Base-by-base conservation (phyloP, 495 filamentous ascomycete species). In the Parmelia sp. region DNA sequence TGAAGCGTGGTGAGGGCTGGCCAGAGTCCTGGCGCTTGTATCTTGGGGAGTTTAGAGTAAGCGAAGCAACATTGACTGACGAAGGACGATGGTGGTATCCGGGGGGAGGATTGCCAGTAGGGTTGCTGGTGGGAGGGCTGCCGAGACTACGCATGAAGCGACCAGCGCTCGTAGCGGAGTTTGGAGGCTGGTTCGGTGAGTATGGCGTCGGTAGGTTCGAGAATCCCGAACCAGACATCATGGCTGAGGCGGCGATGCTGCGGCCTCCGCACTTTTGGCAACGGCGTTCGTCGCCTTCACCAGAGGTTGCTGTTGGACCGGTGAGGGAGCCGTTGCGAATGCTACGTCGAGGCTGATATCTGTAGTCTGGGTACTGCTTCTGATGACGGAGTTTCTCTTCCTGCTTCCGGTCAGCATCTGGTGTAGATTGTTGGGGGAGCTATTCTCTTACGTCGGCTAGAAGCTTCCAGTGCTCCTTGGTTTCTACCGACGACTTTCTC, bases 301-400 rank as follows among this genome's bases (percentile, higher is more conserved):
- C 68, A 14, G 78, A 70, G 33, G 73, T 63, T 35, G 78, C 66
- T 23, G 65, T 31, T 72, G 71, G 10, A 69, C 61, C 56, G 69
- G 65, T 21, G 44, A 67, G 47, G 65, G 57, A 69, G 49, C 61
- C 68, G 40, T 60, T 65, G n/a, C 80, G 85, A 47, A 84, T 88
- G 70, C 83, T 84, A 61, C 93, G 83, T 36, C 91, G 88, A 47
- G 94, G 94, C 73, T 96, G 91, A 74, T 96, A 98, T 70, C 91
- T 84, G 74, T 98, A 98, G 61, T 90, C 88, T 7, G 94, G 94
- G 73, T 96, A 96, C 74, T 94, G 89, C 66, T 86, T 86, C 69
- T 90, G 88, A 76, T 98, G 94, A 10, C 90, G 88, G 61, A 85
- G 78, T 77, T 97, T 97, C 73, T 97, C 94, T 76, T 96, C 90